Evolutionary conservation across 2,329 filamentous ascomycete genomes (phyloP).

Genomic region (Purpureocillium lavendulum): DNA sequence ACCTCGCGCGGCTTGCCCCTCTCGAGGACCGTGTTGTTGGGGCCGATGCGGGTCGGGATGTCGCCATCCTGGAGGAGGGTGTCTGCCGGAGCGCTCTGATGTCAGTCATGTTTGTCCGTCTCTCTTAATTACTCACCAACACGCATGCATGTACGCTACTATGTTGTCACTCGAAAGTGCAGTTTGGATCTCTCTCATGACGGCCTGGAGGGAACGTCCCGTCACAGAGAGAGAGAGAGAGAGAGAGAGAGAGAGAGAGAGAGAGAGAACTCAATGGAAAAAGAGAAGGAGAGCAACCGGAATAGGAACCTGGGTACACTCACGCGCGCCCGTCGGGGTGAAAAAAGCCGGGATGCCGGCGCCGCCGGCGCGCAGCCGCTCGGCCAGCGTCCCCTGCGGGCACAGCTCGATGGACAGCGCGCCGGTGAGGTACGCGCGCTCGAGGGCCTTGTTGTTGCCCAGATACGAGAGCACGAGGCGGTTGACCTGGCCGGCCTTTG

Average conservation of each 20-base stretch:
- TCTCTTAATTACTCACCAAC: too few species aligned
- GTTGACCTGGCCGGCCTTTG: constrained; percentile 60
- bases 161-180: too few species aligned
- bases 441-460: constrained; percentile 68
- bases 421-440: constrained; percentile 67
- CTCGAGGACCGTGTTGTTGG: constrained; percentile 52
- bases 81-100: constrained; percentile 25
- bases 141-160: too few species aligned
- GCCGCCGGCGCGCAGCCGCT: constrained; percentile 63
- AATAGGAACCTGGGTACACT: too few species aligned
- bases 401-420: constrained; percentile 68
- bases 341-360: constrained; percentile 76
- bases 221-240: too few species aligned
- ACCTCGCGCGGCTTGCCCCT: constrained; percentile 60
- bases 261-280: too few species aligned
- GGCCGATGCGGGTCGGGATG: constrained; percentile 54
- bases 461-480: constrained; percentile 69
- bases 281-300: too few species aligned
- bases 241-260: too few species aligned
- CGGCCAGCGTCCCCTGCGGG: constrained; percentile 67
- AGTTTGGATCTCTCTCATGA: too few species aligned
- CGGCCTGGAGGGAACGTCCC: too few species aligned
- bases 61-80: constrained; percentile 61
- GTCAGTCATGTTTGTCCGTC: too few species aligned
- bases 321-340: constrained; percentile 64